Conservation (phyloP, 2,329 filamentous ascomycete species). For the Penicillium sp. region DNA sequence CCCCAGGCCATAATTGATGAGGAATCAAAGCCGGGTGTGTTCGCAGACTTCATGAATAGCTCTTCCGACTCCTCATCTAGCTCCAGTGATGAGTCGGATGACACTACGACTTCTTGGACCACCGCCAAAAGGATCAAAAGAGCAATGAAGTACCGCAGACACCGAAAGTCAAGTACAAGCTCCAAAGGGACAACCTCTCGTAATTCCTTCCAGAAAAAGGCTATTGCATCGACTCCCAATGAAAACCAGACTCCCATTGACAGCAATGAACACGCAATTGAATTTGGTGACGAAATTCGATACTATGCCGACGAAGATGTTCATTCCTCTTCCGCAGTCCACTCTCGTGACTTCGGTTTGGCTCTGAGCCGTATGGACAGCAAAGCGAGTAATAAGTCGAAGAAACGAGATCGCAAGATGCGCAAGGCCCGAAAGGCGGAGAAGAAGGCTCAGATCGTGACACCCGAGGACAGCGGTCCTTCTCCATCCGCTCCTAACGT, state of each 20-base stretch:
- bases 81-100: conserved; percentile 65
- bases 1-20: conserved; percentile 91
- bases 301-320: conserved; percentile 30
- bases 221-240: conserved; percentile 15
- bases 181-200: conserved; percentile 52
- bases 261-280: conserved; percentile 25
- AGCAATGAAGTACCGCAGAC: conserved; percentile 67
- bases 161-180: conserved; percentile 73
- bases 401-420: conserved; percentile 26
- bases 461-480: background rate
- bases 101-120: conserved; percentile 65
- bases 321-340: conserved; percentile 21
- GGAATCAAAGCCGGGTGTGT: conserved; percentile 79
- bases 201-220: conserved; percentile 25
- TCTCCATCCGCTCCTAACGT: conserved; percentile 15
- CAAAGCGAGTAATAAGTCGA: conserved; percentile 13
- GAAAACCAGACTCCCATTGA: conserved; percentile 22
- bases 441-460: conserved; percentile 11
- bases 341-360: conserved; percentile 31
- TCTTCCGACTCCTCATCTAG: conserved; percentile 46
- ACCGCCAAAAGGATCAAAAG: conserved; percentile 73
- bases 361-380: conserved; percentile 13
- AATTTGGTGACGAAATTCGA: conserved; percentile 27
- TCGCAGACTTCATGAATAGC: conserved; percentile 73
- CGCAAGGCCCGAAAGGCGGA: conserved; percentile 17